Base-by-base conservation (phyloP, 1,139 yeast species). In the Suhomyces anneliseae region DNA sequence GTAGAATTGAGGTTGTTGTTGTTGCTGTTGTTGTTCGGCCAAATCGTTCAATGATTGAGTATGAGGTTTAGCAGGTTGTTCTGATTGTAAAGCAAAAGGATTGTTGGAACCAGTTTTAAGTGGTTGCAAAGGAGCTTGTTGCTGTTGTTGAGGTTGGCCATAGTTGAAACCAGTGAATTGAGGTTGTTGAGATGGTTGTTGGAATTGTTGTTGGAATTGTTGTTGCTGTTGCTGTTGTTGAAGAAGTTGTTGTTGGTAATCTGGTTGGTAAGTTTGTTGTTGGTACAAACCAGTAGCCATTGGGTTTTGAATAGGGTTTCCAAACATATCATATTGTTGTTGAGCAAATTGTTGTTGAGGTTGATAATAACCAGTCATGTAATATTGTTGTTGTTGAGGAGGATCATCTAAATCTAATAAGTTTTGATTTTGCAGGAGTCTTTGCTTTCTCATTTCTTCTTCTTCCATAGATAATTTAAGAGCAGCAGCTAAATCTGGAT, bases 391-490 rank as follows among this genome's bases (percentile, higher is more conserved):
- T 45, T 54, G 65, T 38, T 60, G 69, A 27, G 59, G 67, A 24
- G 55, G 52, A 50, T 80, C 87, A 50, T 74, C 76, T 50, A 82
- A 69, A 55, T 82, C 87, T 53, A 83, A 66, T 48, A 83, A 67
- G 59, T 83, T 83, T 36, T 69, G 70, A 53, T 75, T 72, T 50
- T 78, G 81, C 44, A 66, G 66, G 45, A 70, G 72, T 51, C 71
- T 74, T 54, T 73, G 70, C 56, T 78, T 81, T 60, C 84, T 79
- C 78, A 85, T 76, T 65, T 86, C 95, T 58, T 90, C 96, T 62
- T 93, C 98, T 67, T 90, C 97, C 64, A 85, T 74, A 36, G 95
- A 85, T 57, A 93, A 78, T 66, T 85, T 85, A 54, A 92, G 76
- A 1, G 98, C 98, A 43, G 87, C 83, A 52, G 81, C 82, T 53